These are phyloP conservation scores for Tricholoma matsutake DNA, from an alignment of 768 basidiomycete species.

Conservation along the genomic window DNA sequence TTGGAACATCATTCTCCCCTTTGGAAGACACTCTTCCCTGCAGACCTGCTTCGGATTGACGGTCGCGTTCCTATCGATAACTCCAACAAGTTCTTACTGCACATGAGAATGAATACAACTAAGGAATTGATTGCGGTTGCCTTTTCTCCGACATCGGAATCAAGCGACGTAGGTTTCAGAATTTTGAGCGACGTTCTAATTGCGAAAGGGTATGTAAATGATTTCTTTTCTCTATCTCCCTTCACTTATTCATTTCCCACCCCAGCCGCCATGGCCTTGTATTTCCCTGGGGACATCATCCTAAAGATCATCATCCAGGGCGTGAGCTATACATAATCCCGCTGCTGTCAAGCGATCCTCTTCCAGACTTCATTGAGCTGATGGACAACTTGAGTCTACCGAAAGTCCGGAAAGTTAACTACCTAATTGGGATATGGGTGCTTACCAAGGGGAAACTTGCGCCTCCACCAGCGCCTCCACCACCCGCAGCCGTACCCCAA, in stretches of 20 bases:
- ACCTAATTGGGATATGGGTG: slow-evolving; percentile 83
- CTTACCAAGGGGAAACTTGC: slow-evolving; percentile 76
- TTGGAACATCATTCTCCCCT: slow-evolving; percentile 55
- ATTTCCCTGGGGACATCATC: slow-evolving; percentile 79
- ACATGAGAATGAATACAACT: slow-evolving; percentile 69
- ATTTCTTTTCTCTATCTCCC: not conserved
- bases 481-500: slow-evolving; percentile 12
- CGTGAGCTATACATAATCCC: slow-evolving; percentile 88
- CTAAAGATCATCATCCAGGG: slow-evolving; percentile 72
- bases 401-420: slow-evolving; percentile 56
- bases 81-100: slow-evolving; percentile 75
- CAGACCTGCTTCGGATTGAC: slow-evolving; percentile 68
- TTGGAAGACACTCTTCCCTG: slow-evolving; percentile 78
- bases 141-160: slow-evolving; percentile 52
- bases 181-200: slow-evolving; percentile 65
- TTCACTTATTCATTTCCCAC: slow-evolving; percentile 12
- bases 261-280: slow-evolving; percentile 80
- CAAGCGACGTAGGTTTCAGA: slow-evolving; percentile 50
- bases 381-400: slow-evolving; percentile 75
- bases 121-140: slow-evolving; percentile 81
- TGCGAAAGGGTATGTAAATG: slow-evolving; percentile 61
- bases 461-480: slow-evolving; percentile 28
- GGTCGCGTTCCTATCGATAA: slow-evolving; percentile 79
- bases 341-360: slow-evolving; percentile 54
- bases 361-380: slow-evolving; percentile 86